phyloP scores from a whole-genome alignment of 2,329 filamentous ascomycete species.

The Penicillium occitanis region DNA sequence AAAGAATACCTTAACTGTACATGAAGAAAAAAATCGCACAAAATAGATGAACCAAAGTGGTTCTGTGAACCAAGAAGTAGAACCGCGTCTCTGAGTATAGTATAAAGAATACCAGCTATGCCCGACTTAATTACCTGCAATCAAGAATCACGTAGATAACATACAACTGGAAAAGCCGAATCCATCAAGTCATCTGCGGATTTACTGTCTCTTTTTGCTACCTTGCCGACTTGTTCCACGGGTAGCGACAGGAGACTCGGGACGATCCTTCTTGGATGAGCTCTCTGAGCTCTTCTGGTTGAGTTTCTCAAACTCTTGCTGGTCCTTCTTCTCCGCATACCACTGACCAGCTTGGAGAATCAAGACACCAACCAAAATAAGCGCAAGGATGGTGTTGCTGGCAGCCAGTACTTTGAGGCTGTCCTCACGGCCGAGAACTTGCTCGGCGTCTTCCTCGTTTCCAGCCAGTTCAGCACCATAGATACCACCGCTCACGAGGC shows the following conservation, averaged over 20 bases:
- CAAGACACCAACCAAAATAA: constrained; percentile 87
- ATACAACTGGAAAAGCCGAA: no score
- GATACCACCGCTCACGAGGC: constrained; percentile 72
- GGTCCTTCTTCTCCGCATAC: constrained; percentile 95
- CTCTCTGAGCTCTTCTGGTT: constrained; percentile 56
- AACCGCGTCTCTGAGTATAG: no score
- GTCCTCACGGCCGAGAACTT: constrained; percentile 79
- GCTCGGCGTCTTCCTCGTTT: constrained; percentile 55
- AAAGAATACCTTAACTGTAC: no score
- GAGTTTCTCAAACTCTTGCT: constrained; percentile 70
- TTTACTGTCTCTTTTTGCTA: constrained; percentile 36
- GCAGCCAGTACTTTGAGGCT: constrained; percentile 86
- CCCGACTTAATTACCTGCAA: no score
- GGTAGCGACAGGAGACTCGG: constrained; percentile 15
- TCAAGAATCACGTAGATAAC: no score
- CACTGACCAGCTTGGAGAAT: constrained; percentile 95
- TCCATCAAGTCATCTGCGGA: neutral
- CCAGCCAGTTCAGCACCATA: constrained; percentile 55
- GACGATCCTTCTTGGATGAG: constrained; percentile 22
- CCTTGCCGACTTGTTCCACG: constrained; percentile 27
- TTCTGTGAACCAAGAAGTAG: no score
- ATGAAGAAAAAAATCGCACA: no score
- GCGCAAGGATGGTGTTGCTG: constrained; percentile 91
- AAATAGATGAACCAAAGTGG: no score
- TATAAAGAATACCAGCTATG: no score